A percentile compares a stretch with the other conserved stretches of the same genome.
Evolutionary conservation across 2,329 filamentous ascomycete species (phyloP).

Genomic region (Zasmidium angulare): DNA sequence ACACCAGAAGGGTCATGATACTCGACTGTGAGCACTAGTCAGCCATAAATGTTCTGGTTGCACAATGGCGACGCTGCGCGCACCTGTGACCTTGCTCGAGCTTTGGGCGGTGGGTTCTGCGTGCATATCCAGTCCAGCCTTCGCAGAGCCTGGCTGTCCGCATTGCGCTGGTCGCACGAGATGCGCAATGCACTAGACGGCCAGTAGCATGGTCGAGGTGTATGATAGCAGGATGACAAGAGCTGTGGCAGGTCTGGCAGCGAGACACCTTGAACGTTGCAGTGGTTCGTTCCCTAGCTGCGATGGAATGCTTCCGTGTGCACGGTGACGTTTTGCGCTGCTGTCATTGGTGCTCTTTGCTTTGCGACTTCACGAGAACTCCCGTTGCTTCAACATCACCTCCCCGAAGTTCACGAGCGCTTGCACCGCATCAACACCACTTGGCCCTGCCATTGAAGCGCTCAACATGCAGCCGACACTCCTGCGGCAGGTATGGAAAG

Average conservation of each 20-base stretch:
- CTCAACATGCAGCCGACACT: constrained; percentile 33
- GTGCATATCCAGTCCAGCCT: constrained; percentile 28
- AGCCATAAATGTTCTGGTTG: constrained; percentile 8
- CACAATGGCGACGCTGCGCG: background rate
- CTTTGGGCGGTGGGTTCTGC: constrained; percentile 36
- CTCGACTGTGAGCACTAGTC: constrained; percentile 65
- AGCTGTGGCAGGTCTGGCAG: background rate
- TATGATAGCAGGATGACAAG: background rate
- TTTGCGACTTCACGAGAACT: constrained; percentile 2
- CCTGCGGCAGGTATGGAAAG: constrained; percentile 24
- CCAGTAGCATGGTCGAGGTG: background rate
- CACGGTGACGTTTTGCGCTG: background rate
- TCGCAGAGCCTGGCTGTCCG: constrained; percentile 19
- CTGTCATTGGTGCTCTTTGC: constrained; percentile 8
- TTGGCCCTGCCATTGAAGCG: constrained; percentile 11
- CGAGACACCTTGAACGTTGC: background rate
- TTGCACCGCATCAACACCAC: background rate
- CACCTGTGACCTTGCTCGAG: constrained; percentile 52
- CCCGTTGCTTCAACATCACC: background rate
- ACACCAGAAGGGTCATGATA: constrained; percentile 92
- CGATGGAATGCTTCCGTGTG: background rate
- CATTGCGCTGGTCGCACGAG: constrained; percentile 28
- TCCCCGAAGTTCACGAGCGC: too few relatives aligned
- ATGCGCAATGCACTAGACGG: background rate
- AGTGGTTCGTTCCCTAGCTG: background rate